Evolutionary conservation across 495 filamentous ascomycete species (phyloP), one percentile per base, ranked within the genome.

Genomic region (Chaetomium fimeti): DNA sequence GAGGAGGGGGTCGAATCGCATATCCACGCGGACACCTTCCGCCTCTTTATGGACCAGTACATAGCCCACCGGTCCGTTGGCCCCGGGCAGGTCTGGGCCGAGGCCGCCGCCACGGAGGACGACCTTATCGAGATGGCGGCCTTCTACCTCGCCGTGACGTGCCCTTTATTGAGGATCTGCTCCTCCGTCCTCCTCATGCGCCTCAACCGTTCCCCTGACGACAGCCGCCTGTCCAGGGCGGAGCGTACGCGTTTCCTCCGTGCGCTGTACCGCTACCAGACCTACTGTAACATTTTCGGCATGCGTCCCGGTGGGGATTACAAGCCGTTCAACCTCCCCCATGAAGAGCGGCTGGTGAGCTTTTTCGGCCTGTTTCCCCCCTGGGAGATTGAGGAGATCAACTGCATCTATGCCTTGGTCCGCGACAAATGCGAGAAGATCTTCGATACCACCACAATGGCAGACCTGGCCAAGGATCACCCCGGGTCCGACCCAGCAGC

Each of bases 221-320:
- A 28, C 29, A n/a, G 64, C 9, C 22, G 42, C 3, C 59, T 70
- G 2, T 75, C 65, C 40, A n/a, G 42, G 20, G 66, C 61, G 16
- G 74, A 75, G 45, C 61, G 67, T 8, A 59, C 51, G 28, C 69
- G 61, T 36, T 40, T 73, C 53, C 48, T 69, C 20, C 70, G 73
- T 0, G 72, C 71, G 3, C 61, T 76, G 12, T 76, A 74, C 64
- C 68, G 74, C 57, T 69, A 69, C 60, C 61, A 75, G 24, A 55
- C 70, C 5, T 73, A 63, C 65, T 66, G 67, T 43, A 71, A 74
- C 60, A 52, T 74, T 7, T 72, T 73, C 48, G 73, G 73, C 28
- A 12, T 25, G 6, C 59, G 65, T 16, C 0, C 49, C 49, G 11
- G 0, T 12, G 52, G 42, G 22, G 5, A 11, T 15, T 5, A 8